Percentiles rank a stretch among this genome's conserved stretches.
phyloP scores from a whole-genome alignment of 768 basidiomycete genomes.

The Tulasnella calospora region DNA sequence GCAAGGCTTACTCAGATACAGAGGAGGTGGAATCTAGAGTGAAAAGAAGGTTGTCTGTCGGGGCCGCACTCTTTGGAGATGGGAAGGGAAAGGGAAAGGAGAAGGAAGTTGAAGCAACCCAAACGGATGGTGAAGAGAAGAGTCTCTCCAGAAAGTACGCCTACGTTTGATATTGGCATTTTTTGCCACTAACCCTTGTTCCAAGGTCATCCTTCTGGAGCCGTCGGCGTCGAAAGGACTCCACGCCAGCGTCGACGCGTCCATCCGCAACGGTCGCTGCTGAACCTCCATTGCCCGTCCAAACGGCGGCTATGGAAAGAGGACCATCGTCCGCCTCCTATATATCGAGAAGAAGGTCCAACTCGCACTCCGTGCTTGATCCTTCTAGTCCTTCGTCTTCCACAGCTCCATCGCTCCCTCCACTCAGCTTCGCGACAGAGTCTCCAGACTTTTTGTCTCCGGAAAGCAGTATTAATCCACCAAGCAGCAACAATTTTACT shows the following conservation, averaged over 20 bases:
- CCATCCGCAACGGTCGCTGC: not conserved
- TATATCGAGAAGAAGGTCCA: not conserved
- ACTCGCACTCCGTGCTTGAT: not conserved
- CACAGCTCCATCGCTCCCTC: not conserved
- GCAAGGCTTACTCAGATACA: slow-evolving; percentile 6
- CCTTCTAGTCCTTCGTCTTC: not conserved
- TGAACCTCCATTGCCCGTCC: not conserved
- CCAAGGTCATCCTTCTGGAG: slow-evolving; percentile 20
- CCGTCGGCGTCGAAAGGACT: slow-evolving; percentile 15
- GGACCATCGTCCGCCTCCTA: not conserved
- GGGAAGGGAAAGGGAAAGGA: slow-evolving; percentile 18
- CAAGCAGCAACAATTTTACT: not conserved
- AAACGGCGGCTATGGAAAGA: not conserved
- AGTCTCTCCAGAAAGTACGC: slow-evolving; percentile 5
- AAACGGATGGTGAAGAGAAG: not conserved
- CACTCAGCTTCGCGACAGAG: not conserved
- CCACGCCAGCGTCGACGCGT: not conserved
- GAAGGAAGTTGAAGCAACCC: not conserved
- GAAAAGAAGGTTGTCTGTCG: slow-evolving; percentile 9
- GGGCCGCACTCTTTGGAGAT: slow-evolving; percentile 12
- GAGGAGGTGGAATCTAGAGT: not conserved
- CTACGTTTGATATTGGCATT: not conserved
- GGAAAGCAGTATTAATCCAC: not conserved
- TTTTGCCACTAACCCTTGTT: not conserved
- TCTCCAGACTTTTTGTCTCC: not conserved